phyloP scores from a whole-genome alignment of 495 filamentous ascomycete genomes.

The Cladorrhinum samala region DNA sequence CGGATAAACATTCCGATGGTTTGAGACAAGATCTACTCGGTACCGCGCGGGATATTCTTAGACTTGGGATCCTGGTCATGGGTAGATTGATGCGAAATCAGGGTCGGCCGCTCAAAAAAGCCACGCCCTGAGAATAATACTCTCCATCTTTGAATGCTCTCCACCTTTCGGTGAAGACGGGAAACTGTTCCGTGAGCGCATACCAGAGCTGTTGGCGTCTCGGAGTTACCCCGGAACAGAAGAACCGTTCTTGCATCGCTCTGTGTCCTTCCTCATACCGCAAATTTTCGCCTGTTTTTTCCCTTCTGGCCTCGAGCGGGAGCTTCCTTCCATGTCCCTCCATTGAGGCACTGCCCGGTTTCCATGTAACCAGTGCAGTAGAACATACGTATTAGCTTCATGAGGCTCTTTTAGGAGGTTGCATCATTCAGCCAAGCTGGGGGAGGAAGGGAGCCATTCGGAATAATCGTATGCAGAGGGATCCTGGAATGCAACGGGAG shows the following conservation, averaged over 20 bases:
- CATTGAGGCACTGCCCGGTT: background rate
- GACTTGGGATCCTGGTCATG: background rate
- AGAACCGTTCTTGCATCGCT: too few relatives aligned
- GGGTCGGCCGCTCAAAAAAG: background rate
- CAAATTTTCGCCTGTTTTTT: background rate
- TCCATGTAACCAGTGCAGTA: background rate
- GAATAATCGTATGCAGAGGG: slow-evolving; percentile 1
- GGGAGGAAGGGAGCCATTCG: background rate
- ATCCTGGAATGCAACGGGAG: background rate
- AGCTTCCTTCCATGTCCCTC: background rate
- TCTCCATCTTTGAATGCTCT: background rate
- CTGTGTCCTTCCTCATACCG: too few relatives aligned
- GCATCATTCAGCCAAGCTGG: background rate
- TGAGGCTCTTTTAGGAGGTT: slow-evolving; percentile 1
- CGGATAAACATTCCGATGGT: background rate
- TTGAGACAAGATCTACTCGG: background rate
- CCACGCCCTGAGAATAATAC: too few relatives aligned
- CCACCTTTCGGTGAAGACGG: slow-evolving; percentile 2
- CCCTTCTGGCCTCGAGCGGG: background rate
- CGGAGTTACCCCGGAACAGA: background rate
- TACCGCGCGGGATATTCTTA: background rate
- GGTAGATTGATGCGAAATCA: too few relatives aligned
- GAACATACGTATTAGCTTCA: background rate
- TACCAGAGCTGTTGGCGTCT: too few relatives aligned
- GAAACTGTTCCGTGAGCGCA: background rate